Evolutionary conservation across 2,329 filamentous ascomycete genomes (phyloP).

Genomic region (Phialophora tarda): DNA sequence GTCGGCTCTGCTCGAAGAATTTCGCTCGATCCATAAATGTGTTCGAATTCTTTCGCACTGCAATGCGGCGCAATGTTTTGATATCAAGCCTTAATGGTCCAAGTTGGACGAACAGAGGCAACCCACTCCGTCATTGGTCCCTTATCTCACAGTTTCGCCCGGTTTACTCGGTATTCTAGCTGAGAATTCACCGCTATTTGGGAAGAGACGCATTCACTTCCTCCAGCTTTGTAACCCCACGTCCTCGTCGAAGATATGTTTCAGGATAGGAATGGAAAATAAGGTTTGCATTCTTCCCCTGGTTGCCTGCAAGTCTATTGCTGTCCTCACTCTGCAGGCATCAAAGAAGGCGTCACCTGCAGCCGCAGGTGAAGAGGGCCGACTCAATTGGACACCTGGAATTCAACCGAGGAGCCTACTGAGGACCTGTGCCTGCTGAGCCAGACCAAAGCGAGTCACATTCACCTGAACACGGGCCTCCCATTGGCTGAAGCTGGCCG

Average conservation of each 20-base stretch:
- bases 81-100: constrained; percentile 3
- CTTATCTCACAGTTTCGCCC: constrained; percentile 11
- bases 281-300: constrained; percentile 14
- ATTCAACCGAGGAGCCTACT: constrained; percentile 18
- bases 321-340: constrained; percentile 14
- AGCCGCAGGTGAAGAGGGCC: constrained; percentile 10
- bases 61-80: not conserved
- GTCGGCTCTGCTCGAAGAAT: constrained; percentile 6
- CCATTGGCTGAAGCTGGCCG: constrained; percentile 10
- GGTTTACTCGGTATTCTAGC: not conserved
- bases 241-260: not conserved
- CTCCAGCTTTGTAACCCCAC: constrained; percentile 4
- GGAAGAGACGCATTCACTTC: not conserved
- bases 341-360: constrained; percentile 18
- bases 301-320: constrained; percentile 10
- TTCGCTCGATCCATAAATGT: not conserved
- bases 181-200: constrained; percentile 22
- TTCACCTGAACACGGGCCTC: not conserved
- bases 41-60: not conserved
- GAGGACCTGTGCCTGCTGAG: constrained; percentile 15
- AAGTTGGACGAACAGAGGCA: not conserved
- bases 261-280: not conserved
- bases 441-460: constrained; percentile 19
- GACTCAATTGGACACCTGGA: constrained; percentile 5
- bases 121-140: not conserved